Percentiles rank a stretch among this genome's conserved stretches.
phyloP scores from a whole-genome alignment of 2,329 filamentous ascomycete genomes.

The Claviceps lovelessii region DNA sequence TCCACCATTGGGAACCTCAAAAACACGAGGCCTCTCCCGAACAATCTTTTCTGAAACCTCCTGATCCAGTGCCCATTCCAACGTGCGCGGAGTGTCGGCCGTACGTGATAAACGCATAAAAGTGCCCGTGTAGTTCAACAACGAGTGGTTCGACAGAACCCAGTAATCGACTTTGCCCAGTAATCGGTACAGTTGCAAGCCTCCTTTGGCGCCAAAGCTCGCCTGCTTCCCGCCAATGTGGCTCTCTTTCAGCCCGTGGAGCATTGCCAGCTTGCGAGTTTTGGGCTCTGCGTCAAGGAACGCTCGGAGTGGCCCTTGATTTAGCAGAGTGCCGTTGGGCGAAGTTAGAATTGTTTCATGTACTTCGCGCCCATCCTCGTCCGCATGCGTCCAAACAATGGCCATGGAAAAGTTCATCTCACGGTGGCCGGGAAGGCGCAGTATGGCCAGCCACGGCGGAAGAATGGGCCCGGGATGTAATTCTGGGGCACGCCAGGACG shows the following conservation, averaged over 20 bases:
- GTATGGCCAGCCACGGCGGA: conserved; percentile 4
- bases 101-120: conserved; percentile 7
- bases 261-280: conserved; percentile 6
- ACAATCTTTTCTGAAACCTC: conserved; percentile 2
- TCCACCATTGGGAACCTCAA: conserved; percentile 2
- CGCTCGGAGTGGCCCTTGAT: conserved; percentile 4
- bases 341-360: conserved; percentile 5
- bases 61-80: conserved; percentile 7
- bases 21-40: neutral
- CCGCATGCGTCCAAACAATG: conserved; percentile 6
- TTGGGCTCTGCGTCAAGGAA: conserved; percentile 4
- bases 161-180: conserved; percentile 5
- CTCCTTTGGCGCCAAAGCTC: conserved; percentile 4
- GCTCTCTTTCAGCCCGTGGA: conserved; percentile 6
- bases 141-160: conserved; percentile 4
- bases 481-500: conserved; percentile 2
- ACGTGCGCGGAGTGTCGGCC: conserved; percentile 3
- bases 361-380: neutral
- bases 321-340: conserved; percentile 4
- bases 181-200: conserved; percentile 3
- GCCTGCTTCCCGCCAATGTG: conserved; percentile 6
- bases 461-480: conserved; percentile 3
- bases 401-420: conserved; percentile 6
- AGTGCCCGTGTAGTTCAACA: conserved; percentile 4
- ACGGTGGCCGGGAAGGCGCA: conserved; percentile 7